These are phyloP conservation scores for Musa troglodytarum DNA, from an alignment of 176 grass and related monocot genomes.

Conservation along the genomic window DNA sequence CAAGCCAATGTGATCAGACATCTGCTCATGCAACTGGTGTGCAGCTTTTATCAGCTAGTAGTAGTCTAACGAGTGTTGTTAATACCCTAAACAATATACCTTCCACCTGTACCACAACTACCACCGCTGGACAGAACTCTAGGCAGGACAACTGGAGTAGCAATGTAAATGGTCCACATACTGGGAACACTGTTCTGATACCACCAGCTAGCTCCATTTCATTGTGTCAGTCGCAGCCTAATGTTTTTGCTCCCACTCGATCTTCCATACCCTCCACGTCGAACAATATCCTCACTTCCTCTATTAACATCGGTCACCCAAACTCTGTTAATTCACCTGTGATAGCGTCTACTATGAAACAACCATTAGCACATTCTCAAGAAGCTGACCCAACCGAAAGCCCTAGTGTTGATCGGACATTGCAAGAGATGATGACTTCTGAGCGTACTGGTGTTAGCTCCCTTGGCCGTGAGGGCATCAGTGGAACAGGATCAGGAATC, in stretches of 20 bases:
- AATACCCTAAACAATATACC: conserved; percentile 16
- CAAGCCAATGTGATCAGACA: conserved; percentile 4
- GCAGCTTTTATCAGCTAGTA: conserved; percentile 15
- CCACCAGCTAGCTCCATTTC: conserved; percentile 26
- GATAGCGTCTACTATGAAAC: conserved; percentile 8
- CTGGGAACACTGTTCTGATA: conserved; percentile 16
- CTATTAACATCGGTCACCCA: conserved; percentile 3
- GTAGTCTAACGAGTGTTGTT: not conserved
- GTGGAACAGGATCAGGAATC: not conserved
- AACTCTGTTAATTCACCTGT: conserved; percentile 11
- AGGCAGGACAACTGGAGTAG: conserved; percentile 12
- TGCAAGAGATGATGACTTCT: conserved; percentile 29
- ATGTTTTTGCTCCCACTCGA: conserved; percentile 4
- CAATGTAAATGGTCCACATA: not conserved
- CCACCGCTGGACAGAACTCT: conserved; percentile 8
- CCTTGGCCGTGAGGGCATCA: conserved; percentile 1
- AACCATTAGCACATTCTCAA: conserved; percentile 3
- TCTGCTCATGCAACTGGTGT: conserved; percentile 4
- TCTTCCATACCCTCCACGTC: conserved; percentile 11
- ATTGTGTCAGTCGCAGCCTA: conserved; percentile 17
- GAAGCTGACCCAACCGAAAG: conserved; percentile 16
- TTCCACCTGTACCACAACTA: conserved; percentile 9
- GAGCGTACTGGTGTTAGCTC: conserved; percentile 6
- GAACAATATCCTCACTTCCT: conserved; percentile 1
- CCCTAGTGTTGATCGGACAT: conserved; percentile 16